Percentiles rank a stretch among this genome's conserved stretches.
Conservation (phyloP, 1,139 yeast species). For the Meyerozyma carpophila region DNA sequence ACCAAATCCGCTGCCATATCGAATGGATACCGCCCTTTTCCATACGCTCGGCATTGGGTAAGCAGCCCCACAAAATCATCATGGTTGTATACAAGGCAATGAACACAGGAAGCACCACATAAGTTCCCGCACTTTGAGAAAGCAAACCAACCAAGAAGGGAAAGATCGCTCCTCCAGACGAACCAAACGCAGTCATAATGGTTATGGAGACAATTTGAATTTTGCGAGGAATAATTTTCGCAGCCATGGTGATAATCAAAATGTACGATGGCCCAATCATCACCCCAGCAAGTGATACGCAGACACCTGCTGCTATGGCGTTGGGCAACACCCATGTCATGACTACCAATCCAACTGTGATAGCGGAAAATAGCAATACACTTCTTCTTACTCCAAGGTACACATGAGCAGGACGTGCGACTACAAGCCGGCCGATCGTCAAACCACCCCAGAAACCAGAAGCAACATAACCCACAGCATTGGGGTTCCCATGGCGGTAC, state of each 20-base stretch:
- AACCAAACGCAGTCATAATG: slow-evolving; percentile 54
- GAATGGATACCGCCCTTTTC: background rate
- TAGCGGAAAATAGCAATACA: slow-evolving; percentile 27
- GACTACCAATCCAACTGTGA: slow-evolving; percentile 31
- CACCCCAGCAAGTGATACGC: slow-evolving; percentile 44
- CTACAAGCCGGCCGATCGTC: slow-evolving; percentile 51
- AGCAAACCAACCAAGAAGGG: slow-evolving; percentile 54
- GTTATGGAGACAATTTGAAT: slow-evolving; percentile 51
- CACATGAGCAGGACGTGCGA: slow-evolving; percentile 38
- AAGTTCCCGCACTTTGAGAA: slow-evolving; percentile 48
- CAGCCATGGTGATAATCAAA: slow-evolving; percentile 42
- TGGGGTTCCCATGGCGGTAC: slow-evolving; percentile 43
- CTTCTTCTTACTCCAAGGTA: slow-evolving; percentile 47
- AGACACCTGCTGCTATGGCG: slow-evolving; percentile 36
- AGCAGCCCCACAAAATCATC: slow-evolving; percentile 36
- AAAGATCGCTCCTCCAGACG: slow-evolving; percentile 55
- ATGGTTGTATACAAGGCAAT: slow-evolving; percentile 34
- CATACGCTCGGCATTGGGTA: slow-evolving; percentile 30
- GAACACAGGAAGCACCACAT: slow-evolving; percentile 50
- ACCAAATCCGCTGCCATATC: background rate
- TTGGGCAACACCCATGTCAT: slow-evolving; percentile 45
- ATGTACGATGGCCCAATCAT: slow-evolving; percentile 54
- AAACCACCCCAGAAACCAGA: slow-evolving; percentile 74
- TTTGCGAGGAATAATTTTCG: slow-evolving; percentile 43
- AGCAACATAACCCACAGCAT: slow-evolving; percentile 55